Percentiles rank a stretch among this genome's conserved stretches.
These are phyloP conservation scores for Wallacemonas sp. DNA, from an alignment of 208 protist genomes.

Conservation along the genomic window DNA sequence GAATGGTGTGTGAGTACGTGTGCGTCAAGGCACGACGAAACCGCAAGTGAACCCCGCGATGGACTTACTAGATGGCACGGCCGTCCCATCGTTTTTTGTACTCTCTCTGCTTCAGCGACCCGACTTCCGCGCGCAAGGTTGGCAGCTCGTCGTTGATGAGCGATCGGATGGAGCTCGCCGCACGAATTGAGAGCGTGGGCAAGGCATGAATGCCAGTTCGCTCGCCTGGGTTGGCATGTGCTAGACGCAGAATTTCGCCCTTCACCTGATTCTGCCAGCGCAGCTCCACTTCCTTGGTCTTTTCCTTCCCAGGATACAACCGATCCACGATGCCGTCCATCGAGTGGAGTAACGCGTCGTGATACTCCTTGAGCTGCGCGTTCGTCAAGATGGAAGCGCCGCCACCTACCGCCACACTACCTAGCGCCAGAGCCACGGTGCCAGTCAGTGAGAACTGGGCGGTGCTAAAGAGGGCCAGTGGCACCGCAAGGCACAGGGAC, in stretches of 20 bases:
- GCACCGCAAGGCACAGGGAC: slow-evolving; percentile 15
- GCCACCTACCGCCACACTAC: slow-evolving; percentile 11
- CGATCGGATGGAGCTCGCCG: slow-evolving; percentile 29
- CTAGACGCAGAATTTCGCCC: slow-evolving; percentile 45
- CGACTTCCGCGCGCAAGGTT: slow-evolving; percentile 35
- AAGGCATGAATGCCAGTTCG: slow-evolving; percentile 29
- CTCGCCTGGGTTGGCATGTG: slow-evolving; percentile 17
- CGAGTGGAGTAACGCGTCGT: slow-evolving; percentile 22
- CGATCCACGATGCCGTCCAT: slow-evolving; percentile 41
- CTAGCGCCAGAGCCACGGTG: slow-evolving; percentile 18
- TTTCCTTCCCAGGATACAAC: slow-evolving; percentile 42
- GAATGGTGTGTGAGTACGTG: not conserved
- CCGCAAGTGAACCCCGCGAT: not conserved
- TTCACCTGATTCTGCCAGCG: slow-evolving; percentile 62
- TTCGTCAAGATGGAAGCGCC: slow-evolving; percentile 19
- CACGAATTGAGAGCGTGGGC: slow-evolving; percentile 40
- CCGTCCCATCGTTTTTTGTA: slow-evolving; percentile 10
- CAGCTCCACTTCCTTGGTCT: slow-evolving; percentile 44
- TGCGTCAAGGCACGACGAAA: not conserved
- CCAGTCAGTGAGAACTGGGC: slow-evolving; percentile 22
- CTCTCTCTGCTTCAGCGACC: slow-evolving; percentile 36
- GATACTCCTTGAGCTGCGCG: slow-evolving; percentile 28
- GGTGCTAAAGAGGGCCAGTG: slow-evolving; percentile 20
- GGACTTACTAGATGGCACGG: slow-evolving; percentile 4
- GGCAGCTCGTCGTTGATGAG: slow-evolving; percentile 47